Base-by-base conservation (phyloP, 192 early-diverging fungal species). In the Phlyctochytrium arcticum region DNA sequence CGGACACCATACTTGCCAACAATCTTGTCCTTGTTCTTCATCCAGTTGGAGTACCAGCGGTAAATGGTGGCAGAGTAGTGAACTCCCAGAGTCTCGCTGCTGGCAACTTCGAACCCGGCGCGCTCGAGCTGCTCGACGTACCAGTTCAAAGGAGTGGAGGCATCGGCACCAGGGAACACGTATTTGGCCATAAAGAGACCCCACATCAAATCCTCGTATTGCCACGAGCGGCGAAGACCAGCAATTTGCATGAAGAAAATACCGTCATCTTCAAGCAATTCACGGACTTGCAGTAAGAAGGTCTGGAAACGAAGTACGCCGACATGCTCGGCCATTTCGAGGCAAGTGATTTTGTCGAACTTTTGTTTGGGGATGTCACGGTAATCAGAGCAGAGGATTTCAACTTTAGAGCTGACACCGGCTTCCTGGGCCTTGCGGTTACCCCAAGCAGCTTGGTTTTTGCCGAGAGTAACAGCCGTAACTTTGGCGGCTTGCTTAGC, bases 281-380 rank as follows among this genome's bases (percentile, higher is more conserved):
- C 93, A 69, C 87, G 83, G 62, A 98, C 91, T 79, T 98, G 92
- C 27, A 79, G 69, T 71, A 98, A 77, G 75, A 96, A 98, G 54
- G 88, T 84, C 48, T 87, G 83, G 68, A 80, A 98, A 69, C 89
- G 86, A 72, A 90, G 84, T 59, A 98, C 83, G 64, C 96, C 96
- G 35, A 98, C 96, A 76, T 98, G 96, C 81, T 98, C 96, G 67
- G 96, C 93, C 96, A 98, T 98, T 72, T 97, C 96, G 58, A 98
- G 86, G 73, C 94, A 96, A 34, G 93, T 92, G 70, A 98, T 96
- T 78, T 93, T 92, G 86, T 98, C 80, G 83, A 85, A 98, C 73
- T 93, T 94, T 62, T 90, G 80, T 66, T 80, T 77, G 35, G 96
- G 92, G 62, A 96, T 96, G 72, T 98, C 96, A 79, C 96, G 91